Base-by-base conservation (phyloP, 768 basidiomycete genomes). In the Termitomyces bulborhizus region DNA sequence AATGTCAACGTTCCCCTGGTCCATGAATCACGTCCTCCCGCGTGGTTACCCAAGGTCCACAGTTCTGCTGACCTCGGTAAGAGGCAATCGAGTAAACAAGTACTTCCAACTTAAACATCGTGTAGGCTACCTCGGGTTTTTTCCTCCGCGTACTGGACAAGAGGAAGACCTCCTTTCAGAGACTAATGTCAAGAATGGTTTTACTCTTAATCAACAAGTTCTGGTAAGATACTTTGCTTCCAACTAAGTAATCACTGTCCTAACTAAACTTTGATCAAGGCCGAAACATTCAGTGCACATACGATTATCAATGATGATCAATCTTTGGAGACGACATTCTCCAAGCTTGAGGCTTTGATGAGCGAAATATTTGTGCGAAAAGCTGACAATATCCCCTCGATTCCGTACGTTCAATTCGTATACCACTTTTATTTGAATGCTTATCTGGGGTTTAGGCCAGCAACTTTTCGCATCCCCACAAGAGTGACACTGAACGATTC, bases 401-500 rank as follows among this genome's bases (percentile, higher is more conserved):
- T 93, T 44, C 85, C 87, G 91, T 91, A 66, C 61, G 88, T 21
- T 26, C 21, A 34, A 1, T 73, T 48, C 18, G 24, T 15, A 21
- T 4, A 37, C 52, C 12, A 41, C 6, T 37, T 36, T 21, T 16
- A 34, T 40, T 18, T 40, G 2, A 6, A 13, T 51, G 3, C 46
- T 55, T 6, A 55, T 50, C 61, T 8, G 15, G 16, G 36, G 8
- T 34, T 7, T 60, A 88, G 90, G 13, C 57, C 79, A 5, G 83
- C 84, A 24, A 78, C 84, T 1, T 93, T 90, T 68, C 86, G 85
- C 50, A 81, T 93, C 61, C 91, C 91, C 0, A 82, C 85, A n/a
- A 74, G 91, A 61, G 88, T 90, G 5, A 93, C 91, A 1, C 71
- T 88, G 12, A 91, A 87, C 50, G 89, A 92, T 60, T 71, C 83